Base-by-base conservation (phyloP, 1,139 yeast species). In the Candida labiduridarum region DNA sequence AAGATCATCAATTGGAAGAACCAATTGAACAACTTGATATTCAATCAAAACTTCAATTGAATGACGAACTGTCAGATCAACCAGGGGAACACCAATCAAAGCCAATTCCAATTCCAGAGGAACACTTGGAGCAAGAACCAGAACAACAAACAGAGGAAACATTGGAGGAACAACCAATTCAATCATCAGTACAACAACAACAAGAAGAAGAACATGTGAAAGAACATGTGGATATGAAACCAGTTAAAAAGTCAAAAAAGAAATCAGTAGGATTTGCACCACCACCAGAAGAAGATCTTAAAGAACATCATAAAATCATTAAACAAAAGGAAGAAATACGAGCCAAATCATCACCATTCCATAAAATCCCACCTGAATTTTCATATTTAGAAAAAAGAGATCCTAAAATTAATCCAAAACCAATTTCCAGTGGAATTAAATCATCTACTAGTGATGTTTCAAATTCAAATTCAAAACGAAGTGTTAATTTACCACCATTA, bases 221-320 rank as follows among this genome's bases (percentile, higher is more conserved):
- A 15, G 39, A 42, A 42, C 25, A 41, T 2, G 33, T 44, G 14
- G n/a, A n/a, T n/a, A n/a, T n/a, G n/a, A 22, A 27, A 36, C 29
- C 49, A 45, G 41, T 11, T 25, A 47, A 27, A n/a, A 49, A 52
- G 33, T 45, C 51, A 27, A 56, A 53, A 49, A 68, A 62, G 54
- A 68, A 70, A 53, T 59, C 69, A 19, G 80, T 75, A 7, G 79
- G 78, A 2, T 76, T 76, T 65, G 79, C 78, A 8, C 68, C 73
- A 2, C 65, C 67, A 9, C 79, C 79, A 1, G 64, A 57, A 39
- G 74, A 72, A 52, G 78, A 73, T 35, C 60, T 75, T 15, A 55
- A 60, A 45, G 69, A 69, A 34, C 78, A 72, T 52, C 79, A 73
- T 51, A 57, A 62, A 31, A 53, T 57, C 14, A 51, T 72, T 31